phyloP scores from a whole-genome alignment of 2,329 filamentous ascomycete genomes.

The Fusarium agapanthi region DNA sequence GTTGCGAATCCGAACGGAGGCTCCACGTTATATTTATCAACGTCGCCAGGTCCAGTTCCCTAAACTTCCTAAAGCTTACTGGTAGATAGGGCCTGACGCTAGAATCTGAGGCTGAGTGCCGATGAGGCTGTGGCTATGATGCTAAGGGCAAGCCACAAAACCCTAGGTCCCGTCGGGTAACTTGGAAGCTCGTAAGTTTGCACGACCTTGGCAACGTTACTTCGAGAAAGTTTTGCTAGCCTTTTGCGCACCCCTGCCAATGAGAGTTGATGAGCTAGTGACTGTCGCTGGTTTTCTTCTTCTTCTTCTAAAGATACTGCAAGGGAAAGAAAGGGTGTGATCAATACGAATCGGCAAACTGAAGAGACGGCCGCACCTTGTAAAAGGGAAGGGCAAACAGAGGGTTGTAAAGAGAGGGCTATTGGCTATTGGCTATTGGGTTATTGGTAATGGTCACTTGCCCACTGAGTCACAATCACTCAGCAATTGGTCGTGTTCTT shows the following conservation, averaged over 20 bases:
- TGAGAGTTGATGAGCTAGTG: constrained; percentile 24
- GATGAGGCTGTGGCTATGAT: constrained; percentile 20
- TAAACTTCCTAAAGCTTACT: background rate
- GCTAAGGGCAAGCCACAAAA: constrained; percentile 26
- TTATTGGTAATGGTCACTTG: constrained; percentile 19
- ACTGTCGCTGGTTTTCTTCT: background rate
- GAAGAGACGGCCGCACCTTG: constrained; percentile 5
- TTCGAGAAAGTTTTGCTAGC: constrained; percentile 5
- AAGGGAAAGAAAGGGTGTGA: constrained; percentile 23
- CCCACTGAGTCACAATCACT: constrained; percentile 28
- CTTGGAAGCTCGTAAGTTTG: constrained; percentile 5
- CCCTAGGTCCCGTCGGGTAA: constrained; percentile 5
- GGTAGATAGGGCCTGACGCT: background rate
- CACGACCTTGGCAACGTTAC: constrained; percentile 37
- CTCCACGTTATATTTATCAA: constrained; percentile 27
- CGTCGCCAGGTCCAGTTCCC: background rate
- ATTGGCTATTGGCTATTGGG: background rate
- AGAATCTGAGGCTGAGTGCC: constrained; percentile 17
- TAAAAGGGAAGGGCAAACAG: constrained; percentile 16
- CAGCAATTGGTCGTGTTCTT: constrained; percentile 13
- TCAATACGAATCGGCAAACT: constrained; percentile 22
- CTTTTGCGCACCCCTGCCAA: constrained; percentile 8
- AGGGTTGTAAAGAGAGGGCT: background rate
- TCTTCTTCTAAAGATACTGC: background rate
- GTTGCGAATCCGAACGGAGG: constrained; percentile 20